phyloP scores from a whole-genome alignment of 345 rosid genomes.

The Eucalyptus tenuipes region DNA sequence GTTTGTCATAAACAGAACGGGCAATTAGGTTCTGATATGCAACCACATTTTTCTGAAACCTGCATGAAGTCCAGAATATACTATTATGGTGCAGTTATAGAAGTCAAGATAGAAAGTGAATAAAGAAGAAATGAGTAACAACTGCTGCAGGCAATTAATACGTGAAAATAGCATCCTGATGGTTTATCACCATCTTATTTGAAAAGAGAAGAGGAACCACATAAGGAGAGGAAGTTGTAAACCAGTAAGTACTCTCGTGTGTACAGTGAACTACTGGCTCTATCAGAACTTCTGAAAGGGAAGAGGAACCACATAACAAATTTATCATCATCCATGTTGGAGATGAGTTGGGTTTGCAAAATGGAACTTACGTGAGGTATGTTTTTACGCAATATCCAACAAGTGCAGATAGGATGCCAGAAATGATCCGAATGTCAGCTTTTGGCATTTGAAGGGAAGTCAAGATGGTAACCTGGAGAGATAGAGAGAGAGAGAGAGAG shows the following conservation, averaged over 20 bases:
- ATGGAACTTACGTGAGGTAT: conserved; percentile 42
- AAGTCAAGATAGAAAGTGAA: background rate
- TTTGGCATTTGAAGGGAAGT: conserved; percentile 34
- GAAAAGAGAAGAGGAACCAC: no score
- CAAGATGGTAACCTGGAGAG: background rate
- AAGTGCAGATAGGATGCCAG: conserved; percentile 48
- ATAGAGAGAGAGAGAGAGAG: background rate
- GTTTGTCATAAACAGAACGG: conserved; percentile 62
- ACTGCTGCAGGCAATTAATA: background rate
- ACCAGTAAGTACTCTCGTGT: background rate
- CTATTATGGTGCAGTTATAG: background rate
- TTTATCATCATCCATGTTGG: background rate
- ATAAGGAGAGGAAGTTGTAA: background rate
- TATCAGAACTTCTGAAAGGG: background rate
- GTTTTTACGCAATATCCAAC: conserved; percentile 60
- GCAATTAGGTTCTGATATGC: conserved; percentile 72
- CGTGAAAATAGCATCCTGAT: background rate
- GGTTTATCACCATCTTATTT: background rate
- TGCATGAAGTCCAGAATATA: background rate
- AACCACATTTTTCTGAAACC: conserved; percentile 66
- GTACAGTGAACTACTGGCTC: background rate
- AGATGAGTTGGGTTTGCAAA: background rate
- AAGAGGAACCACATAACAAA: background rate
- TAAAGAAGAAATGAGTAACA: background rate
- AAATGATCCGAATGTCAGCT: conserved; percentile 54